A percentile compares a stretch with the other conserved stretches of the same genome.
Evolutionary conservation across 129 eudicot species (phyloP).

Genomic region (Centaurea solstitialis): DNA sequence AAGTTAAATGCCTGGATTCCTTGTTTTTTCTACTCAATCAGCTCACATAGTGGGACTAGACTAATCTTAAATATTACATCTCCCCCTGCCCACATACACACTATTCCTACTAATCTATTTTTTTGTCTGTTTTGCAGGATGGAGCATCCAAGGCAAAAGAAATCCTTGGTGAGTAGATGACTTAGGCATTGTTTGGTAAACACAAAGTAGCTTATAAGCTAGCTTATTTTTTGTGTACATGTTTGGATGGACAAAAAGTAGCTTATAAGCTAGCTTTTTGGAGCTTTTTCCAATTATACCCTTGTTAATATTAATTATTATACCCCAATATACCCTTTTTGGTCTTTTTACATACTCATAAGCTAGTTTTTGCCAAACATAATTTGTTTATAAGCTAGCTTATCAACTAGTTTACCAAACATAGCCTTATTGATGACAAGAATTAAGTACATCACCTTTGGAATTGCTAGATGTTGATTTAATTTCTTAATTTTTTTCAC

Average conservation of each 20-base stretch:
- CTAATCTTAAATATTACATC: background rate
- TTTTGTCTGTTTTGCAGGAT: slow-evolving; percentile 53
- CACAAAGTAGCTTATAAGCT: no score
- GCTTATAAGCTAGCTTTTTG: no score
- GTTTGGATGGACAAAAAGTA: no score
- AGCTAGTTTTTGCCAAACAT: no score
- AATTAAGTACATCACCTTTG: slow-evolving; percentile 1
- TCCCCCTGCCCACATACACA: background rate
- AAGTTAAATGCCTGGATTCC: background rate
- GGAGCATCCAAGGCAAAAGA: slow-evolving; percentile 77
- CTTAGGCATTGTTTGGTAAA: no score
- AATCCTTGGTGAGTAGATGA: slow-evolving; percentile 59
- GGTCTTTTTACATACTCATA: no score
- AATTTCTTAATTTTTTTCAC: slow-evolving; percentile 12
- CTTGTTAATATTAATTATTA: no score
- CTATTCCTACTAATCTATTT: background rate
- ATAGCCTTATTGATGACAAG: slow-evolving; percentile 4
- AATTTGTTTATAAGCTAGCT: no score
- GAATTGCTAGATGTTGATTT: background rate
- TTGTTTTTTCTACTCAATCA: background rate
- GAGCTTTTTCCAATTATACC: no score
- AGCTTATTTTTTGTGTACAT: no score
- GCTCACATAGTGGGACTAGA: background rate
- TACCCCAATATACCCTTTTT: no score
- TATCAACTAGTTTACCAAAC: no score